These are phyloP conservation scores for Meyerozyma sp. DNA, from an alignment of 1,139 yeast species.

Conservation along the genomic window DNA sequence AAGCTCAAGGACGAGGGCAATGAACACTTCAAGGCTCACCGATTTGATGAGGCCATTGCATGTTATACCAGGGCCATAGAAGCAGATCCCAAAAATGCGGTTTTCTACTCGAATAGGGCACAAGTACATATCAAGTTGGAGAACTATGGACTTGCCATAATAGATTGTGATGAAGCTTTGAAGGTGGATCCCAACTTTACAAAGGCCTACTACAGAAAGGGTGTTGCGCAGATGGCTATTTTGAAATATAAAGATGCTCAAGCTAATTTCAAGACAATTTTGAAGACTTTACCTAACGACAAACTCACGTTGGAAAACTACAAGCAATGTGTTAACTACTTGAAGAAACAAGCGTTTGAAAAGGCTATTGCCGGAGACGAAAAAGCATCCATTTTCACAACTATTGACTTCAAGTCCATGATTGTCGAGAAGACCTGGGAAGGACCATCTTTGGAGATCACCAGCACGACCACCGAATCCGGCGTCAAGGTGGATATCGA, in stretches of 20 bases:
- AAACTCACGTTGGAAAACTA: conserved; percentile 58
- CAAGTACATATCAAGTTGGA: conserved; percentile 85
- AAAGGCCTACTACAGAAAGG: conserved; percentile 81
- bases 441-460: conserved; percentile 56
- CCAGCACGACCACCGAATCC: conserved; percentile 13
- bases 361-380: conserved; percentile 74
- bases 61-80: conserved; percentile 76
- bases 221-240: conserved; percentile 75
- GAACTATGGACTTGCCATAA: conserved; percentile 78
- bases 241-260: conserved; percentile 72
- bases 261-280: conserved; percentile 60
- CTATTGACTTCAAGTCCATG: conserved; percentile 46
- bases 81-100: conserved; percentile 59
- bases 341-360: conserved; percentile 77
- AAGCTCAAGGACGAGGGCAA: conserved; percentile 71
- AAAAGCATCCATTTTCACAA: conserved; percentile 30
- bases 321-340: conserved; percentile 59
- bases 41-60: conserved; percentile 63
- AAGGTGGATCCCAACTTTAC: conserved; percentile 60
- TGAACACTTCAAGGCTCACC: conserved; percentile 55
- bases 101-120: conserved; percentile 83
- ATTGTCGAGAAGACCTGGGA: conserved; percentile 55
- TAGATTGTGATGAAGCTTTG: conserved; percentile 71
- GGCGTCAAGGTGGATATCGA: conserved; percentile 21
- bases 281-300: conserved; percentile 65